phyloP scores from a whole-genome alignment of 2,329 filamentous ascomycete species.

The Cladophialophora yegresii region DNA sequence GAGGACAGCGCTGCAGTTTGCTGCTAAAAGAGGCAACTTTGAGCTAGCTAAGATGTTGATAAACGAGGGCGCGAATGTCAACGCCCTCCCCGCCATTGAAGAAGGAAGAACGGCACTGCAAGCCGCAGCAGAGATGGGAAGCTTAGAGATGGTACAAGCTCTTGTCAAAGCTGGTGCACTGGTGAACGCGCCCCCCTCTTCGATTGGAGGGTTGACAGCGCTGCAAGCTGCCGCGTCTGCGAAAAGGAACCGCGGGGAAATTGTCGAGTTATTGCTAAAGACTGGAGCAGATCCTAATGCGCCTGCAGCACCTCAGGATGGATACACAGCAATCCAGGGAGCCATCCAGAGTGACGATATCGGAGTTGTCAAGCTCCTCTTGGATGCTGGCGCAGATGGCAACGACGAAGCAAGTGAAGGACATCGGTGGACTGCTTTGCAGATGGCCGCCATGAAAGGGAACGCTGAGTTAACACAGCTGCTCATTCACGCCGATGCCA shows the following conservation, averaged over 20 bases:
- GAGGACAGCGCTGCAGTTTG: neutral
- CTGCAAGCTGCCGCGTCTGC: neutral
- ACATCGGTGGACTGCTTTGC: neutral
- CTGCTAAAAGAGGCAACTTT: neutral
- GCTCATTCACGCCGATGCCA: neutral
- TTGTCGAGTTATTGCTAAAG: neutral
- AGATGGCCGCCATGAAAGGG: neutral
- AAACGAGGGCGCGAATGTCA: slow-evolving; percentile 1
- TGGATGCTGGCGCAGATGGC: neutral
- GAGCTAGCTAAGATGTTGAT: neutral
- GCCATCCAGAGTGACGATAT: neutral
- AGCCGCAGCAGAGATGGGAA: neutral
- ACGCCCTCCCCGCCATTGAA: neutral
- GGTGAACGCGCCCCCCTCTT: neutral
- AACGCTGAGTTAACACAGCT: neutral
- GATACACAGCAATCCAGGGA: neutral
- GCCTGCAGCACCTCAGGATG: neutral
- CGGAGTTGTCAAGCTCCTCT: neutral
- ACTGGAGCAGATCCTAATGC: neutral
- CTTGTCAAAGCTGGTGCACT: neutral
- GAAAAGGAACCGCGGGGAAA: no score
- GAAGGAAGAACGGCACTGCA: neutral
- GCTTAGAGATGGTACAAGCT: neutral
- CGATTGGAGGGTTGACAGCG: neutral
- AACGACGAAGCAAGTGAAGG: neutral